Evolutionary conservation across 1,284 basidiomycete species (phyloP).

Genomic region (Irpex sp.): DNA sequence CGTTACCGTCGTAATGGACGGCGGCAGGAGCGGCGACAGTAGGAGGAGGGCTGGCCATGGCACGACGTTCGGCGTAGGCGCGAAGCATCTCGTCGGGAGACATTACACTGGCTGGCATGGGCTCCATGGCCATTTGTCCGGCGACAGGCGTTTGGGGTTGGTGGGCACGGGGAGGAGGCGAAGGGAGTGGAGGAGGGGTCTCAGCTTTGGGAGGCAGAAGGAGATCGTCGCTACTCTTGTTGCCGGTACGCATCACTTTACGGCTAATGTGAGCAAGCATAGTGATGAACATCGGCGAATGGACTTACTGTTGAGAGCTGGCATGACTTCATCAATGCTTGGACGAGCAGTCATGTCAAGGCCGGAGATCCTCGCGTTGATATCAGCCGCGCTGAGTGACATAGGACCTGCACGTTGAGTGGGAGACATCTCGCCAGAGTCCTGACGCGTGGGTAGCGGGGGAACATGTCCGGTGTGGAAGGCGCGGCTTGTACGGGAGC

Average conservation of each 20-base stretch:
- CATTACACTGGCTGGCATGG: conserved; percentile 45
- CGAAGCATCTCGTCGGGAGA: conserved; percentile 72
- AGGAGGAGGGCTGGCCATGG: conserved; percentile 23
- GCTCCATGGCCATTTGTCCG: conserved; percentile 41
- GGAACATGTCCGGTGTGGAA: conserved; percentile 55
- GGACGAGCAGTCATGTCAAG: conserved; percentile 22
- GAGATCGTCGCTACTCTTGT: conserved; percentile 35
- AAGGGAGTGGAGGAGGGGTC: conserved; percentile 23
- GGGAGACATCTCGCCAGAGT: conserved; percentile 48
- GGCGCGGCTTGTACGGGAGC: conserved; percentile 35
- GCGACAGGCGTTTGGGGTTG: conserved; percentile 34
- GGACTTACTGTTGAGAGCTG: conserved; percentile 57
- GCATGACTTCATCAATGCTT: conserved; percentile 54
- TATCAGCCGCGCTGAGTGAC: conserved; percentile 64
- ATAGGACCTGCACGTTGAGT: conserved; percentile 66
- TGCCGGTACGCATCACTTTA: conserved; percentile 63
- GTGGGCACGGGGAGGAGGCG: conserved; percentile 30
- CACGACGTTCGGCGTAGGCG: conserved; percentile 64
- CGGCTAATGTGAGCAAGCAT: conserved; percentile 3
- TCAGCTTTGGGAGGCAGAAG: conserved; percentile 28
- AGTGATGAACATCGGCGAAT: background rate
- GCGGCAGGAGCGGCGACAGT: conserved; percentile 20
- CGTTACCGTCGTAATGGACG: conserved; percentile 28
- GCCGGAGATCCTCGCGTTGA: conserved; percentile 38
- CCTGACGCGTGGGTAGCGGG: conserved; percentile 46